These are phyloP conservation scores for Ramalina peruviana DNA, from an alignment of 495 filamentous ascomycete species.

Conservation along the genomic window DNA sequence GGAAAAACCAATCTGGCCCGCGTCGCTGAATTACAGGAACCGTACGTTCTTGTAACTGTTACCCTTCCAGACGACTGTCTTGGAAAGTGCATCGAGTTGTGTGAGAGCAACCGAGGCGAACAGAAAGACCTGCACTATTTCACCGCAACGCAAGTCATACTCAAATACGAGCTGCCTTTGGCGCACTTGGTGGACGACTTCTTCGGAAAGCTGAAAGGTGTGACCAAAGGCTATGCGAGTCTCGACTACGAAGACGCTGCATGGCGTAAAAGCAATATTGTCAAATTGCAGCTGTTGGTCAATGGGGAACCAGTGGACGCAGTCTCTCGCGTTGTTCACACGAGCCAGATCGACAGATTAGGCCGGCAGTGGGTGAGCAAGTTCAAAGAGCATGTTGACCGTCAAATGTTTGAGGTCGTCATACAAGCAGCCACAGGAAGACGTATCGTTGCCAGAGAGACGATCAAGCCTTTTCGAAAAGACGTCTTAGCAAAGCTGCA, in stretches of 20 bases:
- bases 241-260: conserved; percentile 93
- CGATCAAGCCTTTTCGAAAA: conserved; percentile 92
- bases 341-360: conserved; percentile 58
- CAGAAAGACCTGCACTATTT: conserved; percentile 84
- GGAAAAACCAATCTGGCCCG: conserved; percentile 42
- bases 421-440: conserved; percentile 85
- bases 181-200: conserved; percentile 89
- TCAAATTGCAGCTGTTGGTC: conserved; percentile 85
- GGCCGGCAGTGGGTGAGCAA: conserved; percentile 84
- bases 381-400: conserved; percentile 91
- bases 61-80: conserved; percentile 90
- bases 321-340: conserved; percentile 77
- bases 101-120: conserved; percentile 74
- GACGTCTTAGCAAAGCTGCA: conserved; percentile 90
- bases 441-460: conserved; percentile 79
- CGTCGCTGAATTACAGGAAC: conserved; percentile 62
- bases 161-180: conserved; percentile 82
- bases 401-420: conserved; percentile 91
- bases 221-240: conserved; percentile 69
- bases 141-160: conserved; percentile 84
- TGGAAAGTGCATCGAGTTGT: conserved; percentile 87
- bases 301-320: conserved; percentile 91
- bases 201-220: conserved; percentile 90
- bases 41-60: conserved; percentile 73
- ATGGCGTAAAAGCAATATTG: conserved; percentile 64